Evolutionary conservation across 495 filamentous ascomycete genomes (phyloP).

Genomic region (Penicillium antarcticum): DNA sequence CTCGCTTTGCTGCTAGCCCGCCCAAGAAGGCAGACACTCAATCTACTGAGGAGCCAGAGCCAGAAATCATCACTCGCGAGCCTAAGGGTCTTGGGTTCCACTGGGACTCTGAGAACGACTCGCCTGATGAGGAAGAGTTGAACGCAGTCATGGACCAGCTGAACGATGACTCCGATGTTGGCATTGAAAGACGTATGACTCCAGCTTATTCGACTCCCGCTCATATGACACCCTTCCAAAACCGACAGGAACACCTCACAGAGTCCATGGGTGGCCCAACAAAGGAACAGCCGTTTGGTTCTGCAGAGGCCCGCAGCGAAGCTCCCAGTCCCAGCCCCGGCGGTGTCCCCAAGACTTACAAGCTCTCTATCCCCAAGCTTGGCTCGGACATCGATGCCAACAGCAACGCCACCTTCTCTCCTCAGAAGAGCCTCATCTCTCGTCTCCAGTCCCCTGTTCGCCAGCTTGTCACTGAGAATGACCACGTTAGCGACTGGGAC

Average conservation of each 20-base stretch:
- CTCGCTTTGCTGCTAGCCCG: conserved; percentile 35
- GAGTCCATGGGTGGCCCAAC: conserved; percentile 45
- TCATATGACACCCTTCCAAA: conserved; percentile 26
- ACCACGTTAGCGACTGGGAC: conserved; percentile 86
- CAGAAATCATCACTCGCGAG: not conserved
- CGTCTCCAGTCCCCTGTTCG: conserved; percentile 56
- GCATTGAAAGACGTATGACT: conserved; percentile 59
- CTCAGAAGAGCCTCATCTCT: conserved; percentile 35
- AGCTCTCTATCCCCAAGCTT: conserved; percentile 42
- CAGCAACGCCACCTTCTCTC: conserved; percentile 37
- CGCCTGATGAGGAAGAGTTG: conserved; percentile 71
- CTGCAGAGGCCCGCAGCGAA: conserved; percentile 60
- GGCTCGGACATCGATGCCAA: conserved; percentile 37
- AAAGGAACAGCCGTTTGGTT: conserved; percentile 53
- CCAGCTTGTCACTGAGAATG: conserved; percentile 61
- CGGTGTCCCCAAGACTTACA: conserved; percentile 48
- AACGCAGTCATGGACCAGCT: conserved; percentile 84
- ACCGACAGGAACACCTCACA: conserved; percentile 23
- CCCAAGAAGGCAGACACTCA: conserved; percentile 15
- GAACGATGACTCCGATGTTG: conserved; percentile 67
- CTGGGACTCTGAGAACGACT: conserved; percentile 30
- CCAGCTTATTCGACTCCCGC: conserved; percentile 20
- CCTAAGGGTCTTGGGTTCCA: conserved; percentile 6
- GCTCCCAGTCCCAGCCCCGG: conserved; percentile 74
- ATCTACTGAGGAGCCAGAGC: conserved; percentile 5